phyloP scores from a whole-genome alignment of 225 moss, liverwort and hornwort genomes.

The Antitrichia curtipendula region DNA sequence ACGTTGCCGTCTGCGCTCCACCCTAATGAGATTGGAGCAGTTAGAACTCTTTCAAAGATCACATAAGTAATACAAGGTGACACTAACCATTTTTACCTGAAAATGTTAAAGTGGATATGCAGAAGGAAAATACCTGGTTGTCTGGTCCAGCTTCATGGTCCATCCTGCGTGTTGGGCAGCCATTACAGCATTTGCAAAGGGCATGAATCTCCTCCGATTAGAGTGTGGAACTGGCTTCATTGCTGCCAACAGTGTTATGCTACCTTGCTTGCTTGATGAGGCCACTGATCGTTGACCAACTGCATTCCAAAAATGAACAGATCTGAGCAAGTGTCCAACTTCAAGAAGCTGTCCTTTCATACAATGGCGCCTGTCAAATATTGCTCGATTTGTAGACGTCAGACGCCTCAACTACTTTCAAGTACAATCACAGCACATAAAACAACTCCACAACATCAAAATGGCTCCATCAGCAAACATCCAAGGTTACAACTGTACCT shows the following conservation, averaged over 20 bases:
- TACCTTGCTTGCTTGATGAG: constrained; percentile 37
- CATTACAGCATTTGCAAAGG: constrained; percentile 79
- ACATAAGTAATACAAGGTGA: background rate
- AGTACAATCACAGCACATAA: background rate
- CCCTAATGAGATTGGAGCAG: background rate
- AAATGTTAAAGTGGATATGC: background rate
- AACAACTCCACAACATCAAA: background rate
- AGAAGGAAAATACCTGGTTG: constrained; percentile 38
- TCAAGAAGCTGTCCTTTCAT: background rate
- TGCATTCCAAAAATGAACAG: background rate
- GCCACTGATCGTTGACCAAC: constrained; percentile 2
- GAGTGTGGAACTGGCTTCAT: constrained; percentile 80
- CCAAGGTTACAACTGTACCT: constrained; percentile 7
- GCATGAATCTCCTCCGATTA: constrained; percentile 60
- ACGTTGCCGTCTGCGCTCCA: constrained; percentile 47
- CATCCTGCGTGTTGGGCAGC: constrained; percentile 89
- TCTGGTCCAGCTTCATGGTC: constrained; percentile 82
- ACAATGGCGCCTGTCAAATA: background rate
- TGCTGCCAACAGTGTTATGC: constrained; percentile 38
- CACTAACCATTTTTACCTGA: background rate
- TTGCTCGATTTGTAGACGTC: background rate
- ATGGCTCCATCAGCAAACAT: background rate
- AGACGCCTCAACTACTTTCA: background rate
- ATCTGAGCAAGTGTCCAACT: background rate
- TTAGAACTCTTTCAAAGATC: background rate